Evolutionary conservation across 2,329 filamentous ascomycete genomes (phyloP), one percentile per base, ranked within the genome.

Genomic region (Aphanocladium album): DNA sequence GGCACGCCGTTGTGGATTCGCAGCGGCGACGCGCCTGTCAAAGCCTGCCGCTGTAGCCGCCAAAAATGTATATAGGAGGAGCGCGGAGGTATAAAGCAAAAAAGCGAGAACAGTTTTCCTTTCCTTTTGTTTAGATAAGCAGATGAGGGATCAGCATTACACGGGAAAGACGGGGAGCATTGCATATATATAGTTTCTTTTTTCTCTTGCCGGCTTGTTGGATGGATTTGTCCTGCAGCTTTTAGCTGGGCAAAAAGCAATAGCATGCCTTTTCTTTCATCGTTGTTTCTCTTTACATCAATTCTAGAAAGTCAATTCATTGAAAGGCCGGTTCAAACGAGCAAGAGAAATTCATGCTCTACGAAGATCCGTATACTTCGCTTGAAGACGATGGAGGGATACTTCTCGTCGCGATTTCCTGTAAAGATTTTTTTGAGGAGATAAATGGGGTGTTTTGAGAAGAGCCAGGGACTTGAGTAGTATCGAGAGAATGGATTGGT

Each of bases 1-100:
- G 49, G 25, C 39, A 46, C 39, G 47, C 39, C 27, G 57, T 53
- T 5, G 23, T 46, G 39, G 39, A 37, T 12, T 11, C 7, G 37
- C 47, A 59, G 37, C 39, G 57, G 25, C 47, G 57, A 14, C 49
- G 57, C 45, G 46, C 17, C 17, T 50, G 57, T 9, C 46, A 66
- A 7, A 55, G 45, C 19, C 11, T 61, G 23, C 27, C 30, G 7
- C 17, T 41, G 11, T 51, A 52, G 12, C 17, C 17, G 21, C 16
- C 7, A 6, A n/a, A 17, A 21, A 25, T 58, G 56, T 58, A 58
- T n/a, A 58, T 58, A 58, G 23, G 25, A 17, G 19, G n/a, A 14
- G 27, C 17, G 21, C 7, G 8, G 14, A 37, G 17, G 19, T 25
- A 33, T 23, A 19, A 37, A 16, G 21, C 14, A 16, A 25, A 47